These are phyloP conservation scores for Desmodesmus armatus DNA, from an alignment of 139 green algal species.

Conservation along the genomic window DNA sequence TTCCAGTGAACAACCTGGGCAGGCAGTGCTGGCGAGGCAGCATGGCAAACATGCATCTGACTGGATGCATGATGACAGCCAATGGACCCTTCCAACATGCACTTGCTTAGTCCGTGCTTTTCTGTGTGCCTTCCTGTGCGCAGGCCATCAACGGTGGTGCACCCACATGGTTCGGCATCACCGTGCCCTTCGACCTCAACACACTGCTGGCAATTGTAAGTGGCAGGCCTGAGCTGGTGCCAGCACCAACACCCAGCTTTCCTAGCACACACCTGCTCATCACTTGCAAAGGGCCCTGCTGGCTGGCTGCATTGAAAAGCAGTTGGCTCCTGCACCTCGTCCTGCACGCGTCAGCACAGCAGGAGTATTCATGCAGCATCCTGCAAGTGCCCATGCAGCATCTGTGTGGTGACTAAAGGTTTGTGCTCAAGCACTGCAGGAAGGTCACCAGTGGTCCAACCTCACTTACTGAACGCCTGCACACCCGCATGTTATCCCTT, in stretches of 20 bases:
- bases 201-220: slow-evolving; percentile 80
- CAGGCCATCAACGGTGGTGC: slow-evolving; percentile 79
- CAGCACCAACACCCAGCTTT: not conserved
- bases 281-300: no score
- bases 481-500: no score
- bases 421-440: not conserved
- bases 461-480: not conserved
- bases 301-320: no score
- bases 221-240: no score
- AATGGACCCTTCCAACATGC: not conserved
- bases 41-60: not conserved
- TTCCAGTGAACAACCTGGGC: no score
- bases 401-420: not conserved
- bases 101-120: not conserved
- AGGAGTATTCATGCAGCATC: not conserved
- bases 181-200: slow-evolving; percentile 85
- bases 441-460: not conserved
- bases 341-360: not conserved
- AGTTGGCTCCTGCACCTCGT: no score
- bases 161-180: slow-evolving; percentile 83
- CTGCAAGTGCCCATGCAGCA: not conserved
- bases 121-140: slow-evolving; percentile 10
- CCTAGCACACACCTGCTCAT: no score
- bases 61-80: not conserved
- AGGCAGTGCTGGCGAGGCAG: no score